Conservation (phyloP, 805 yeast genomes). For the Wickerhamomyces rabaulensis region DNA sequence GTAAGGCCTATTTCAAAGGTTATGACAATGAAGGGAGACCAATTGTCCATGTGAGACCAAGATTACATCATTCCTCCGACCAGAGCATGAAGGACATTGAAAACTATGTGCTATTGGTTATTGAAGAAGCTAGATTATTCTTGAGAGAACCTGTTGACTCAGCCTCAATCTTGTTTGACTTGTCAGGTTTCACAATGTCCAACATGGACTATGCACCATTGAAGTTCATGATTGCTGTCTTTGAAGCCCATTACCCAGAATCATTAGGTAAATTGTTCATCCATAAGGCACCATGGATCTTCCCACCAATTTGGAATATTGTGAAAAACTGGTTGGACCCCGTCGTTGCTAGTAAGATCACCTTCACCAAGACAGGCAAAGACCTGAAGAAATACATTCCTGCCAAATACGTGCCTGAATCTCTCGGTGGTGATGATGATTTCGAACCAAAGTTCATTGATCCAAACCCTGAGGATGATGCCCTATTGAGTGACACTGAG, state of each 20-base stretch:
- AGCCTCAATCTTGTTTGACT: constrained; percentile 80
- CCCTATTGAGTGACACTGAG: constrained; percentile 37
- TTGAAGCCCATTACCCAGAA: constrained; percentile 97
- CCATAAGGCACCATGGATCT: constrained; percentile 96
- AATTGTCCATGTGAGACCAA: constrained; percentile 74
- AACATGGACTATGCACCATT: constrained; percentile 94
- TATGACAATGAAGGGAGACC: constrained; percentile 72
- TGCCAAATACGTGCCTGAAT: constrained; percentile 54
- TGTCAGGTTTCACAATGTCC: constrained; percentile 78
- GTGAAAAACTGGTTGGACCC: constrained; percentile 94
- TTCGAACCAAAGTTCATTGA: constrained; percentile 52
- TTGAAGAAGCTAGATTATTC: constrained; percentile 78
- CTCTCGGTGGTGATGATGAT: constrained; percentile 69
- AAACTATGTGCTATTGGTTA: constrained; percentile 64
- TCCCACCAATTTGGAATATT: constrained; percentile 90
- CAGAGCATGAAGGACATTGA: constrained; percentile 71
- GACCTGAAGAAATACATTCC: constrained; percentile 66
- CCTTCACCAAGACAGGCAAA: constrained; percentile 65
- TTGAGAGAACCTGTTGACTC: constrained; percentile 73
- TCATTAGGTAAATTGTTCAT: constrained; percentile 78
- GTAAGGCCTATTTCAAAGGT: constrained; percentile 75
- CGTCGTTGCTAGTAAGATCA: constrained; percentile 87
- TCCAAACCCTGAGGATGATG: constrained; percentile 60
- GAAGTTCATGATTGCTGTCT: constrained; percentile 80
- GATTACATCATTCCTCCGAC: constrained; percentile 63